Base-by-base conservation (phyloP, 106 monocot species). In the Dactylorhiza incarnata region DNA sequence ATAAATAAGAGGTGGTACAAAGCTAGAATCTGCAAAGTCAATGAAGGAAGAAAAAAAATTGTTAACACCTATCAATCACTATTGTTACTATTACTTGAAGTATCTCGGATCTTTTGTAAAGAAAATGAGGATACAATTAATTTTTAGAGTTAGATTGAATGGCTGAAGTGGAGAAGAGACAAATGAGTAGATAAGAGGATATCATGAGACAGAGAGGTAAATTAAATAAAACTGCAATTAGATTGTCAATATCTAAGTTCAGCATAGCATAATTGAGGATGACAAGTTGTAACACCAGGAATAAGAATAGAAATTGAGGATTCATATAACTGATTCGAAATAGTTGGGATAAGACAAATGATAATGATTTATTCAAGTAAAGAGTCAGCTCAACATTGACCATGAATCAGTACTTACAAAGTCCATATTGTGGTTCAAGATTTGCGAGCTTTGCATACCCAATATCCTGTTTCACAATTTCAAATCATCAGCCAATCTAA, bases 401-500 rank as follows among this genome's bases (percentile, higher is more conserved):
- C n/a, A 19, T 19, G 44, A 65, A 52, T 67, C 6, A 65, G 24
- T 76, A 87, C 91, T 84, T 76, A 91, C 91, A 91, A 9, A 91
- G 87, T n/a, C 91, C 91, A 86, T 85, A 82, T 49, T 88, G 81
- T 45, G 87, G 78, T 4, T 85, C 83, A 13, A 91, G 68, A 45
- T 86, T 86, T 49, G 91, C 87, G 43, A 91, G 91, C 66, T 83
- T 88, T 67, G 91, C 68, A 75, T 91, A 91, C 9, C 83, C 91
- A 73, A 91, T 91, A 51, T 88, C 87, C 91, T 88, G 62, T 67
- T 51, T 72, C 4, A 4, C 3, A 72, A 48, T 48, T 1, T 15
- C 4, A 72, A 4, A 0, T 23, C 48, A 19, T 45, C 7, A 72
- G 9, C 49, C 7, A 23, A 17, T 16, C 46, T n/a, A 71, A 47